Conservation (phyloP, 2,329 filamentous ascomycete genomes). For the Scedosporium boydii region DNA sequence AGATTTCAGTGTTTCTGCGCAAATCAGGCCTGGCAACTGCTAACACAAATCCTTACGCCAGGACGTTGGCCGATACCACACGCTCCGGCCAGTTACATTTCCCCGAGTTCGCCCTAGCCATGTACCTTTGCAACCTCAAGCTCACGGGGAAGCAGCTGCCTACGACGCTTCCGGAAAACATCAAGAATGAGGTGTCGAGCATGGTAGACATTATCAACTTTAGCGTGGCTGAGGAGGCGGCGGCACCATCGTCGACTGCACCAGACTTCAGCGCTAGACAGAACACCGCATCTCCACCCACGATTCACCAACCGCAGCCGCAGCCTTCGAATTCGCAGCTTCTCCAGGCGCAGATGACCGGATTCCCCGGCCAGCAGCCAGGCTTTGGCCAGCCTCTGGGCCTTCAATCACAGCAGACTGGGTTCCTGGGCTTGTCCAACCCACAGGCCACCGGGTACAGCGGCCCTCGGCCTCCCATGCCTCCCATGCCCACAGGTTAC, state of each 20-base stretch:
- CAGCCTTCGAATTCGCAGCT: constrained; percentile 63
- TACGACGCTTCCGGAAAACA: constrained; percentile 63
- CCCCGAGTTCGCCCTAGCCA: constrained; percentile 91
- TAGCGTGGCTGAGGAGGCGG: constrained; percentile 67
- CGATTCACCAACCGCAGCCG: constrained; percentile 61
- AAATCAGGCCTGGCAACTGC: constrained; percentile 2
- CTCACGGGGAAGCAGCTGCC: constrained; percentile 81
- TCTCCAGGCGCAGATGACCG: constrained; percentile 58
- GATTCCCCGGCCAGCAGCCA: constrained; percentile 47
- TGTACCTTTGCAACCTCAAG: constrained; percentile 96
- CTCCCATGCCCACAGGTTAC: constrained; percentile 59
- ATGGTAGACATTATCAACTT: constrained; percentile 99
- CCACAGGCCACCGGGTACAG: constrained; percentile 70
- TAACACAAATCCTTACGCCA: constrained; percentile 24
- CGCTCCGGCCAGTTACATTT: constrained; percentile 94
- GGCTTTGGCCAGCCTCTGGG: constrained; percentile 44
- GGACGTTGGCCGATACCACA: constrained; percentile 89
- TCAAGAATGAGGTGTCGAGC: constrained; percentile 95
- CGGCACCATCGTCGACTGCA: constrained; percentile 48
- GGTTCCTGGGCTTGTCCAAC: constrained; percentile 57
- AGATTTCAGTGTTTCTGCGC: constrained; percentile 13
- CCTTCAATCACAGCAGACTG: constrained; percentile 60
- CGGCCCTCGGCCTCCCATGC: constrained; percentile 84
- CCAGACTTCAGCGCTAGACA: constrained; percentile 55
- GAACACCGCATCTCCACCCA: constrained; percentile 38